Conservation (phyloP, 2,329 filamentous ascomycete genomes). For the Xylariales sp. region DNA sequence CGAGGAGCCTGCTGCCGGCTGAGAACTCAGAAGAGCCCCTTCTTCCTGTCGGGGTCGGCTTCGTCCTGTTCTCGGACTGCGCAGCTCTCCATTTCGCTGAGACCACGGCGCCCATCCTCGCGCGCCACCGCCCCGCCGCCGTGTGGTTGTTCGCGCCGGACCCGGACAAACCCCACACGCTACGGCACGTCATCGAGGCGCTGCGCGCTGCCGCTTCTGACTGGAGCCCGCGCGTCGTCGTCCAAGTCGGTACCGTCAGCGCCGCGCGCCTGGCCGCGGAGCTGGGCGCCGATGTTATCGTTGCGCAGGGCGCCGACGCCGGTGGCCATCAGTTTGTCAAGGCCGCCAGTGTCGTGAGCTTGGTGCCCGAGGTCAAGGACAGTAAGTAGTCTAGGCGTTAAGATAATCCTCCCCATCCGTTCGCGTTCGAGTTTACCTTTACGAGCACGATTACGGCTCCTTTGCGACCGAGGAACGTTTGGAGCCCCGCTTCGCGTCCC, state of each 20-base stretch:
- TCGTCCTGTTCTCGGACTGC: conserved; percentile 65
- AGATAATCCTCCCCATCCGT: not conserved
- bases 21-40: conserved; percentile 19
- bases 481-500: not conserved
- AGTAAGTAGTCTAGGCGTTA: conserved; percentile 35
- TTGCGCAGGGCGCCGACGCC: conserved; percentile 65
- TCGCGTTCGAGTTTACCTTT: not conserved
- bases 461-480: not conserved
- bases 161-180: conserved; percentile 45
- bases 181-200: conserved; percentile 39
- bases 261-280: conserved; percentile 56
- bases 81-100: conserved; percentile 53
- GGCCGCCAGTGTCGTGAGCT: conserved; percentile 58
- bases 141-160: conserved; percentile 75
- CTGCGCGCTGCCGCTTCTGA: conserved; percentile 26
- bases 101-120: conserved; percentile 63
- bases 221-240: conserved; percentile 58
- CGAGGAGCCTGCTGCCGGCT: conserved; percentile 15
- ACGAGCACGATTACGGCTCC: not conserved
- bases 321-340: conserved; percentile 63
- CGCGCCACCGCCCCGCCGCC: conserved; percentile 65
- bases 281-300: conserved; percentile 58
- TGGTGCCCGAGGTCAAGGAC: conserved; percentile 62
- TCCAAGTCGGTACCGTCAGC: conserved; percentile 62
- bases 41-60: conserved; percentile 69